These are phyloP conservation scores for Prunus mongolica DNA, from an alignment of 306 rosid genomes.

Conservation along the genomic window DNA sequence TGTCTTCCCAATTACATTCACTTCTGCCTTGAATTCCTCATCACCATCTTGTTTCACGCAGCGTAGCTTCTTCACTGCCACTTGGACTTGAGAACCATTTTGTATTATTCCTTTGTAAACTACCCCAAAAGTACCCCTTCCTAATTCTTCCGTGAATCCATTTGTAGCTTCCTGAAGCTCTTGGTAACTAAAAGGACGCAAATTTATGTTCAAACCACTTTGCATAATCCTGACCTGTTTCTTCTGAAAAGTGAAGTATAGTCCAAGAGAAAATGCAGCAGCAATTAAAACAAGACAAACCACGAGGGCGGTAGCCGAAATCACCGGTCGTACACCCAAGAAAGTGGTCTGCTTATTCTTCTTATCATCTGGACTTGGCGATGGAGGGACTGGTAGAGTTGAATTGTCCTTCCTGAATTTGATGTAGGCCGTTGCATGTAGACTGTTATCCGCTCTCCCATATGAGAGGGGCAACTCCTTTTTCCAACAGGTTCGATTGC, in stretches of 20 bases:
- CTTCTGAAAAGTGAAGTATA: constrained; percentile 9
- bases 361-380: background rate
- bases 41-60: constrained; percentile 17
- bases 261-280: constrained; percentile 6
- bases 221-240: background rate
- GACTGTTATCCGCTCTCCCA: constrained; percentile 17
- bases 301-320: constrained; percentile 26
- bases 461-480: constrained; percentile 38
- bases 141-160: constrained; percentile 33
- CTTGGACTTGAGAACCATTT: background rate
- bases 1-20: constrained; percentile 30
- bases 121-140: constrained; percentile 35
- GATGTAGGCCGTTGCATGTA: constrained; percentile 3
- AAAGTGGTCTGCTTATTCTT: constrained; percentile 4
- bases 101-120: constrained; percentile 11
- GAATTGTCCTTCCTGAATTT: background rate
- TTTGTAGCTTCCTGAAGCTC: constrained; percentile 23
- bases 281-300: constrained; percentile 15
- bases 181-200: constrained; percentile 10
- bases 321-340: background rate
- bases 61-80: constrained; percentile 35
- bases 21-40: constrained; percentile 31
- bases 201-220: background rate
- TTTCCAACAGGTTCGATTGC: constrained; percentile 20
- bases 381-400: background rate